Conservation (phyloP, 2,329 filamentous ascomycete species). For the Ophiostoma triangulosporum region DNA sequence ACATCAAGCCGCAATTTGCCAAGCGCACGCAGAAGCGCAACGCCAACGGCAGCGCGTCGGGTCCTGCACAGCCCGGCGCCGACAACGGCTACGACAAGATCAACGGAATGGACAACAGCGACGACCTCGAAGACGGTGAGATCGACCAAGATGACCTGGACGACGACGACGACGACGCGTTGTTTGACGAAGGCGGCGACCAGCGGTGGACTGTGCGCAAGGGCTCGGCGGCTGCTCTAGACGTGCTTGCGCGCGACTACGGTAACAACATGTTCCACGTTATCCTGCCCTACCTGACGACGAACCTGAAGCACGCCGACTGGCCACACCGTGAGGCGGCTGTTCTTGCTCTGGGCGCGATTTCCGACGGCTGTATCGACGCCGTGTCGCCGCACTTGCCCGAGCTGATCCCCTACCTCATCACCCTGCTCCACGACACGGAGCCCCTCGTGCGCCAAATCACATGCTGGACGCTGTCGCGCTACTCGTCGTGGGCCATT, state of each 20-base stretch:
- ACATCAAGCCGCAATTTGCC: constrained; percentile 86
- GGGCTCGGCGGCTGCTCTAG: constrained; percentile 88
- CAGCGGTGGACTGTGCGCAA: constrained; percentile 93
- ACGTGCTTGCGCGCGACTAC: constrained; percentile 88
- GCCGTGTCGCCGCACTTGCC: constrained; percentile 83
- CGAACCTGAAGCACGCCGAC: constrained; percentile 74
- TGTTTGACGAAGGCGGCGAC: constrained; percentile 72
- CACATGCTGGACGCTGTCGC: constrained; percentile 91
- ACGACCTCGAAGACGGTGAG: constrained; percentile 9
- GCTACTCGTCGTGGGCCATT: constrained; percentile 88
- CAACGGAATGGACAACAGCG: constrained; percentile 48
- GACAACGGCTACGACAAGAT: constrained; percentile 39
- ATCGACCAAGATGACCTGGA: constrained; percentile 54
- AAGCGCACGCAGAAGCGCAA: constrained; percentile 49
- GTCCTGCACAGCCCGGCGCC: constrained; percentile 25
- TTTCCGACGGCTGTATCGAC: constrained; percentile 86
- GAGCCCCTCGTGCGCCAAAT: constrained; percentile 92
- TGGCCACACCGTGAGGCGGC: constrained; percentile 92
- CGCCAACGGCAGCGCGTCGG: constrained; percentile 35
- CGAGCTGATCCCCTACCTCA: constrained; percentile 78
- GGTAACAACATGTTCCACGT: constrained; percentile 76
- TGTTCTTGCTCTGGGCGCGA: constrained; percentile 83
- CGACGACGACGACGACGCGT: constrained; percentile 68
- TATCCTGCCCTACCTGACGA: constrained; percentile 83
- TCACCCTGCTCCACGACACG: constrained; percentile 67